Evolutionary conservation across 495 filamentous ascomycete genomes (phyloP).

Genomic region (Penicillium paradoxum): DNA sequence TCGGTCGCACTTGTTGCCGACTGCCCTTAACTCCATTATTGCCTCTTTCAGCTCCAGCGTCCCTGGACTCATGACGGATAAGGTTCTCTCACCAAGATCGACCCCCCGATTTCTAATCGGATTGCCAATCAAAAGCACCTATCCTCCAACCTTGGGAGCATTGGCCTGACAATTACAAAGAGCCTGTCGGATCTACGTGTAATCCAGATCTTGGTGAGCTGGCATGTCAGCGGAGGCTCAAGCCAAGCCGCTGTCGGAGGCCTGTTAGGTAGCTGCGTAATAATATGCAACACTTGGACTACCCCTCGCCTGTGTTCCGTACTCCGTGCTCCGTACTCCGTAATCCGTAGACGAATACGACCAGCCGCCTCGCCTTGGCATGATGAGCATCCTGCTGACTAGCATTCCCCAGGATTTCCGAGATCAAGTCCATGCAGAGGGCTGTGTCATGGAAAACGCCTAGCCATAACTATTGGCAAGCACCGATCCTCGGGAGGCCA

Average conservation of each 20-base stretch:
- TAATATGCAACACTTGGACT: not conserved
- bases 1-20: not conserved
- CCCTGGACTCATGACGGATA: no score
- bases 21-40: not conserved
- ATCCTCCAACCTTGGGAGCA: no score
- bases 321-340: no score
- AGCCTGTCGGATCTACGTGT: no score
- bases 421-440: not conserved
- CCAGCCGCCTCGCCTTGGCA: slow-evolving; percentile 1
- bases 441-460: not conserved
- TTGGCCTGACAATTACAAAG: no score
- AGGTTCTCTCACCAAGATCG: no score
- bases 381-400: not conserved
- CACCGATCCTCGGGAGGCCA: not conserved
- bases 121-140: no score
- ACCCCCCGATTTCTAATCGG: no score
- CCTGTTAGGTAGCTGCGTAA: no score
- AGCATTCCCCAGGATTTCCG: slow-evolving; percentile 5
- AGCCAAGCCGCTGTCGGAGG: not conserved
- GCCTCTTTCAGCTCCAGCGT: no score
- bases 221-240: slow-evolving; percentile 6
- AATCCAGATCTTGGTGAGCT: not conserved
- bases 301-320: slow-evolving; percentile 1
- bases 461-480: not conserved
- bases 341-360: no score